Evolutionary conservation across 768 basidiomycete species (phyloP).

Genomic region (Termitomyces sp.): DNA sequence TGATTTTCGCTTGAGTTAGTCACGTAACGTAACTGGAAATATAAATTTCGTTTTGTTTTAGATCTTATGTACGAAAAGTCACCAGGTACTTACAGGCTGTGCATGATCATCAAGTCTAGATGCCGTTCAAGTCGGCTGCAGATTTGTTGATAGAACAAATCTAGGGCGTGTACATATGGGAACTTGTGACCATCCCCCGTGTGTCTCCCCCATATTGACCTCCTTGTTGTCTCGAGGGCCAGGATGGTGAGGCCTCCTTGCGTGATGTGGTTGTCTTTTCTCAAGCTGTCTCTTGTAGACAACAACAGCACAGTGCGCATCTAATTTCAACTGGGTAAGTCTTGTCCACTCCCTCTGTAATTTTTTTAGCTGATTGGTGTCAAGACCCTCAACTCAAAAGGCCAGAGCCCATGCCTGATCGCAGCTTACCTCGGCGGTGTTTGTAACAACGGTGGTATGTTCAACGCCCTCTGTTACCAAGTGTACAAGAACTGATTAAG

Average conservation of each 20-base stretch:
- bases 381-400: constrained; percentile 33
- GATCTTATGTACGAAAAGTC: neutral
- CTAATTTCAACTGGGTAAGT: constrained; percentile 5
- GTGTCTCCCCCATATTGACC: neutral
- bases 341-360: neutral
- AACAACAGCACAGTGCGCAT: constrained; percentile 14
- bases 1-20: no score
- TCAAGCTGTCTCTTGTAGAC: constrained; percentile 7
- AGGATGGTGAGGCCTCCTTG: constrained; percentile 9
- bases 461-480: neutral
- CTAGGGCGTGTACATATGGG: constrained; percentile 1
- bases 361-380: neutral
- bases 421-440: constrained; percentile 34
- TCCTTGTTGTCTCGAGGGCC: neutral
- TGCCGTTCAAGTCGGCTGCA: constrained; percentile 4
- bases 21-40: no score
- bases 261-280: neutral
- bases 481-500: neutral
- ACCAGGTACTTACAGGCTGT: neutral
- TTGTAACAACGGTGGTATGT: constrained; percentile 32
- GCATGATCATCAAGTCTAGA: neutral
- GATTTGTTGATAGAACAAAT: neutral
- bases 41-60: no score
- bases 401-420: constrained; percentile 40
- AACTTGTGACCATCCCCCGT: neutral